Evolutionary conservation across 345 rosid genomes (phyloP).

Genomic region (Noccaea caerulescens): DNA sequence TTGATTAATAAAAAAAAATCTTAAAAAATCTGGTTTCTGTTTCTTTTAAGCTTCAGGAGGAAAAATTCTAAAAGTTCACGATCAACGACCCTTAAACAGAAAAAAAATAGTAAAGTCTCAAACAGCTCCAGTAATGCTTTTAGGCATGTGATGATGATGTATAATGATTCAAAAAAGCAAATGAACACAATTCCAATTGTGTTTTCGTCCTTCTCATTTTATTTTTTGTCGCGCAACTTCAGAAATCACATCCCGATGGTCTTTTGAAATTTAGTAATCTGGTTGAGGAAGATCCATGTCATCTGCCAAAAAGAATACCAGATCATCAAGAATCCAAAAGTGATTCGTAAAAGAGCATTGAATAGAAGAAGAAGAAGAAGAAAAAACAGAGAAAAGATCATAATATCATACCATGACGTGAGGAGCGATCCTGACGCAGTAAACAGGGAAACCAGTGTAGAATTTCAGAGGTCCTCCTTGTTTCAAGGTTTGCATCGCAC

Average conservation of each 20-base stretch:
- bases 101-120: neutral
- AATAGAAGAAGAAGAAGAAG: too few relatives aligned
- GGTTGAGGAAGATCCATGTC: slow-evolving; percentile 99
- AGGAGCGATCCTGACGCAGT: slow-evolving; percentile 94
- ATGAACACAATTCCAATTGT: slow-evolving; percentile 41
- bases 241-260: slow-evolving; percentile 52
- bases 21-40: neutral
- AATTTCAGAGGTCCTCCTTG: slow-evolving; percentile 87
- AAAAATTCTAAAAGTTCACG: neutral
- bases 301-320: slow-evolving; percentile 56
- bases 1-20: too few relatives aligned
- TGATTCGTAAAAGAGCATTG: neutral
- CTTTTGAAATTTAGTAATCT: slow-evolving; percentile 72
- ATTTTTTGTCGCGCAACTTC: slow-evolving; percentile 25
- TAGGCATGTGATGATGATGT: slow-evolving; percentile 19
- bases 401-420: slow-evolving; percentile 83
- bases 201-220: slow-evolving; percentile 37
- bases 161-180: slow-evolving; percentile 34
- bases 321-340: neutral
- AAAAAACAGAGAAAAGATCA: neutral
- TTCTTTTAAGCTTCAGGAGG: neutral
- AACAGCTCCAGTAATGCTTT: slow-evolving; percentile 26
- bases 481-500: slow-evolving; percentile 80
- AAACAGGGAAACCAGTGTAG: slow-evolving; percentile 96
- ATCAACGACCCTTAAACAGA: slow-evolving; percentile 4